Percentiles rank a stretch among this genome's conserved stretches.
These are phyloP conservation scores for Phaeosphaeria sp. DNA, from an alignment of 2,329 filamentous ascomycete genomes.

Conservation along the genomic window DNA sequence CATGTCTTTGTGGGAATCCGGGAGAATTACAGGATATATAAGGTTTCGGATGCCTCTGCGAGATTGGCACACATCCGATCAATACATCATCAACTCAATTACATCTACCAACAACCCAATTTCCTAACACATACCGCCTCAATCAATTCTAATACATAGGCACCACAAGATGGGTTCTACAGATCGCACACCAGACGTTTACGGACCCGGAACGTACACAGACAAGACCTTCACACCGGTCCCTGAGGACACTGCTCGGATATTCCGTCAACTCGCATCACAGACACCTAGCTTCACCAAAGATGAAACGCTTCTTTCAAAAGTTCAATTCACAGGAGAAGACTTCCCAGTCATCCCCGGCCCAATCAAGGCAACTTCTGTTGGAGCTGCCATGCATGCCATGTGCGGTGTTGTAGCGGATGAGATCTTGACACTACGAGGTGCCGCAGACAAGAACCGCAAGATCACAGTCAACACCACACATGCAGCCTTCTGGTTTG, in stretches of 20 bases:
- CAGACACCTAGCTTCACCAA: conserved; percentile 50
- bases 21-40: no score
- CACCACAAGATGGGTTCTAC: no score
- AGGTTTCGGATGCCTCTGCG: no score
- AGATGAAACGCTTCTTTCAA: conserved; percentile 38
- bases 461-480: background rate
- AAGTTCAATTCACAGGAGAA: conserved; percentile 51
- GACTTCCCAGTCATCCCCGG: conserved; percentile 52
- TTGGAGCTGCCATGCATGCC: conserved; percentile 52
- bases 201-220: conserved; percentile 52
- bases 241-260: conserved; percentile 41
- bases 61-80: no score
- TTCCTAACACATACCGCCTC: no score
- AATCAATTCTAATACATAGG: no score
- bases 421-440: background rate
- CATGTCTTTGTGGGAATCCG: no score
- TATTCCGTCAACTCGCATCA: background rate
- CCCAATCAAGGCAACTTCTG: conserved; percentile 53
- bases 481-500: background rate
- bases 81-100: no score
- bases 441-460: background rate
- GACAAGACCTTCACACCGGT: conserved; percentile 49
- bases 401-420: conserved; percentile 45
- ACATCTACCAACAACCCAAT: no score
- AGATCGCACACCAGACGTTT: conserved; percentile 15